Evolutionary conservation across 768 basidiomycete species (phyloP).

Genomic region (Inosperma sp.): DNA sequence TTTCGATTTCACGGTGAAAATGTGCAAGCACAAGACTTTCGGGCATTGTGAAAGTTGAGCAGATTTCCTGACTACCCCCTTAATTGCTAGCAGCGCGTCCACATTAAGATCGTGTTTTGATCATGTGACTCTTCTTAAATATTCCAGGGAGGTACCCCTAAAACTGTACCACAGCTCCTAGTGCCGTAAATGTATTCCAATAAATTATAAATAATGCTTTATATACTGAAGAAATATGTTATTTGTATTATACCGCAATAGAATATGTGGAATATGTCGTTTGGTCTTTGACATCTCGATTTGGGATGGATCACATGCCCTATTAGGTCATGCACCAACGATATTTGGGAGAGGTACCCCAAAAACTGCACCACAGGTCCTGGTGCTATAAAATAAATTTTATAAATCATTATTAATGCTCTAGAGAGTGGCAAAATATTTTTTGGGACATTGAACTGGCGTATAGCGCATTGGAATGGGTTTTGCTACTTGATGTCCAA

Average conservation of each 20-base stretch:
- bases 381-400: neutral
- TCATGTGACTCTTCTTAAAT: neutral
- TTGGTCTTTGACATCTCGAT: neutral
- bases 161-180: neutral
- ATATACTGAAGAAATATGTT: neutral
- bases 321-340: too few relatives aligned
- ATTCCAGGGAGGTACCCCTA: neutral
- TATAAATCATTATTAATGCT: neutral
- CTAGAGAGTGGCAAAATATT: neutral
- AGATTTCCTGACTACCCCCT: neutral
- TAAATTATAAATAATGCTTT: neutral
- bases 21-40: neutral
- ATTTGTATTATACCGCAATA: neutral
- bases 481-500: too few relatives aligned
- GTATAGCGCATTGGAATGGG: too few relatives aligned
- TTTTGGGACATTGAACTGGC: neutral
- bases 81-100: too few relatives aligned
- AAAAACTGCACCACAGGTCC: neutral
- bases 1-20: neutral
- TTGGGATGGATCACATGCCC: too few relatives aligned
- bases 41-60: neutral
- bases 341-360: neutral
- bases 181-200: neutral
- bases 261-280: neutral
- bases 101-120: neutral